Evolutionary conservation across 2,329 filamentous ascomycete genomes (phyloP), one percentile per base, ranked within the genome.

Genomic region (Alternaria brassicicola): DNA sequence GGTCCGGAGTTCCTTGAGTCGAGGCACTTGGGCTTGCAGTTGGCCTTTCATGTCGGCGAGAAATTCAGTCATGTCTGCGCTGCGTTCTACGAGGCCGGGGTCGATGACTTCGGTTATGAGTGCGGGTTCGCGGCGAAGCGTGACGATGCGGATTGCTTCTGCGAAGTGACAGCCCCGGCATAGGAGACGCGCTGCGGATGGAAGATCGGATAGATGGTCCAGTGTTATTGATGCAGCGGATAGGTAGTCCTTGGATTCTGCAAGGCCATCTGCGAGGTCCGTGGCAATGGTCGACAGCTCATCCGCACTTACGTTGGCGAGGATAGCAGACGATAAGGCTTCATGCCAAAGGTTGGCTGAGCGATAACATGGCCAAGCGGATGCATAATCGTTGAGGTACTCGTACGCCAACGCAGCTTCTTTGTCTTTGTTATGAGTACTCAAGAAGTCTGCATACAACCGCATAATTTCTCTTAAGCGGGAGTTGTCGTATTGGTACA

Each of bases 381-480:
- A 85, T 19, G 81, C 74, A 71, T 91, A 92, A 73, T 93, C 87
- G 12, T 82, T 80, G 9, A 99, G 87, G 19, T 89, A 97, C 75
- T 98, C 95, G 77, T 96, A 96, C 3, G 93, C 90, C 50, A 97
- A 85, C 6, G 92, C 95, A 17, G 95, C 94, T 76, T 97, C 92
- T 67, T 90, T 89, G 79, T 91, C 91, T 25, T 88, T 85, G 21
- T 92, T 96, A 50, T 85, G 86, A 2, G 85, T 84, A 71, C 89
- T 88, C 23, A 99, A 88, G 67, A 92, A 84, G 59, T 87, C 83
- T 47, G 93, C 95, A 72, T 97, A 96, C 33, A 95, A 83, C 31
- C 85, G 82, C 48, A 91, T 96, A 43, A 97, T 85, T 17, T 84
- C 82, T 12, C 82, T 82, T 30, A 92, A 84, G 10, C 87, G 88